Evolutionary conservation across 2,329 filamentous ascomycete genomes (phyloP).

Genomic region (Endoconidiophora polonica): DNA sequence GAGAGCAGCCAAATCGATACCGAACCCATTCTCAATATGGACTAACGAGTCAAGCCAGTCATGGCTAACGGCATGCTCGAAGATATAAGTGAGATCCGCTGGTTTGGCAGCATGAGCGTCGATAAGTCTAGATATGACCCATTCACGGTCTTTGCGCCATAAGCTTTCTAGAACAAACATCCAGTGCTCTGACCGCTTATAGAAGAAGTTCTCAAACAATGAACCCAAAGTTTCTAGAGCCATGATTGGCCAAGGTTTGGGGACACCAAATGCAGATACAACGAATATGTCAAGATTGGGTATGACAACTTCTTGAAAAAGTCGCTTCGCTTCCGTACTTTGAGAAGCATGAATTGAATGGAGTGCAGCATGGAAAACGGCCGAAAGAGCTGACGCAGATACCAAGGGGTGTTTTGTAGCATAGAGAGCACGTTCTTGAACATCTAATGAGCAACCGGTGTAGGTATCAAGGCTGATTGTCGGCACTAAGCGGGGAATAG

Average conservation of each 20-base stretch:
- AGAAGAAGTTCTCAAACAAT: conserved; percentile 68
- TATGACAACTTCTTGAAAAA: conserved; percentile 51
- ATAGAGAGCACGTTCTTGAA: conserved; percentile 35
- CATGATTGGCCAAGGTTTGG: conserved; percentile 59
- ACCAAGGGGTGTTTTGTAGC: conserved; percentile 76
- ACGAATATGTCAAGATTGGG: conserved; percentile 66
- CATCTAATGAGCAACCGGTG: conserved; percentile 29
- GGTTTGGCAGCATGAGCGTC: conserved; percentile 64
- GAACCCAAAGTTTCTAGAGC: conserved; percentile 61
- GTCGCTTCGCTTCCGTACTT: conserved; percentile 43
- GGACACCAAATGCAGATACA: conserved; percentile 60
- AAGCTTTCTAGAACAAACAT: conserved; percentile 82
- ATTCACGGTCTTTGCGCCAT: conserved; percentile 79
- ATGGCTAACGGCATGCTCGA: conserved; percentile 57
- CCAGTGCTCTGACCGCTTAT: conserved; percentile 60
- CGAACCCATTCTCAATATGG: conserved; percentile 65
- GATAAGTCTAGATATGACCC: conserved; percentile 68
- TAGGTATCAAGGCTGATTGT: conserved; percentile 54
- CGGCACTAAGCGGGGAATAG: conserved; percentile 64
- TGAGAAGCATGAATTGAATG: conserved; percentile 44
- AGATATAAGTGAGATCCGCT: conserved; percentile 27
- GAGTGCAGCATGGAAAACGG: conserved; percentile 48
- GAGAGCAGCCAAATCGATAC: conserved; percentile 70
- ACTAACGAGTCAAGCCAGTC: conserved; percentile 73
- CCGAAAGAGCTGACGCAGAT: conserved; percentile 66